Conservation (phyloP, 306 rosid species). For the Fagus crenata region DNA sequence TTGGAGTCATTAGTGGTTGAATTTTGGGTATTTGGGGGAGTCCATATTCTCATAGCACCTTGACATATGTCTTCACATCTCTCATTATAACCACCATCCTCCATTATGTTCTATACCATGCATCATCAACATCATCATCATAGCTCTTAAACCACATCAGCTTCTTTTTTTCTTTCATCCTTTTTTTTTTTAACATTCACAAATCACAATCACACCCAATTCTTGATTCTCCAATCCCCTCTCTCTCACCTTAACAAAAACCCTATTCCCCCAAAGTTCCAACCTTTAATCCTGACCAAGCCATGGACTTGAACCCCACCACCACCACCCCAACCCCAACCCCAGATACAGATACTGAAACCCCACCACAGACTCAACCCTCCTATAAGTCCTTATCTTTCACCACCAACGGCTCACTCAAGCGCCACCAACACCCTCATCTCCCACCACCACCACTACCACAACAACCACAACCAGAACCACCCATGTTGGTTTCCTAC, state of each 20-base stretch:
- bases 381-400: slow-evolving; percentile 43
- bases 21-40: slow-evolving; percentile 25
- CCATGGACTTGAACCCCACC: slow-evolving; percentile 50
- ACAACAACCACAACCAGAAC: slow-evolving; percentile 8
- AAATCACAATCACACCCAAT: slow-evolving; percentile 1
- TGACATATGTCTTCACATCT: slow-evolving; percentile 44
- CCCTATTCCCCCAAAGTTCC: slow-evolving; percentile 43
- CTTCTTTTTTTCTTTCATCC: slow-evolving; percentile 7
- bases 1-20: slow-evolving; percentile 38
- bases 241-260: slow-evolving; percentile 18
- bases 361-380: slow-evolving; percentile 46
- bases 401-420: slow-evolving; percentile 57
- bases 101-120: slow-evolving; percentile 6
- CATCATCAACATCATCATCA: slow-evolving; percentile 13
- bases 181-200: background rate
- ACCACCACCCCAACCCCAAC: slow-evolving; percentile 26
- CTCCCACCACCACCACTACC: background rate
- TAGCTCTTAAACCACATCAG: slow-evolving; percentile 23
- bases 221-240: background rate
- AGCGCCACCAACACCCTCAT: slow-evolving; percentile 37
- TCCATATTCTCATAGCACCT: slow-evolving; percentile 34
- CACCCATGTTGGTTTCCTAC: slow-evolving; percentile 40
- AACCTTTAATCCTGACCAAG: slow-evolving; percentile 19
- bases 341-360: slow-evolving; percentile 43
- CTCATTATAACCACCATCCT: slow-evolving; percentile 45